Evolutionary conservation across 2,329 filamentous ascomycete genomes (phyloP).

Genomic region (Ambrosiella cleistominuta): DNA sequence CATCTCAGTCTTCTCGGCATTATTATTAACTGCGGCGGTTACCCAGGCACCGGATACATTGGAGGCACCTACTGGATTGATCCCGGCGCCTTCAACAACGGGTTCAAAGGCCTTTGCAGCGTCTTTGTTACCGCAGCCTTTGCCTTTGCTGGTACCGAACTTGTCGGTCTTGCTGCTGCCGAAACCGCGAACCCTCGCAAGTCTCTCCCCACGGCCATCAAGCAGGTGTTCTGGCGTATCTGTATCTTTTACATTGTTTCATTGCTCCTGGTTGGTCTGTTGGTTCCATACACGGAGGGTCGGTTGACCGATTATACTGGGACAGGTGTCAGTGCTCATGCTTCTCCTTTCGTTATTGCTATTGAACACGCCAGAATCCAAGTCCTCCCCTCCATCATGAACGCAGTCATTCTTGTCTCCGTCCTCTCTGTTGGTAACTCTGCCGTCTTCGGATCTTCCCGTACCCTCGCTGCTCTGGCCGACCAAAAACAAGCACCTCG

Average conservation of each 20-base stretch:
- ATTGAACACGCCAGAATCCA: constrained; percentile 70
- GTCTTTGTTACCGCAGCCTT: constrained; percentile 65
- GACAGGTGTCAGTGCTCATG: constrained; percentile 45
- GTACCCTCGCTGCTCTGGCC: constrained; percentile 75
- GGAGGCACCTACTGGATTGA: constrained; percentile 59
- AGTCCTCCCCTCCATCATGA: constrained; percentile 75
- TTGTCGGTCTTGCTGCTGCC: constrained; percentile 59
- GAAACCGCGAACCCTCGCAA: constrained; percentile 67
- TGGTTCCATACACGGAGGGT: constrained; percentile 51
- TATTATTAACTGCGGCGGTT: constrained; percentile 69
- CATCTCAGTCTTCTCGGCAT: constrained; percentile 56
- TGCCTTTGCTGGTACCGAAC: constrained; percentile 57
- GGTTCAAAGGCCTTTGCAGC: constrained; percentile 67
- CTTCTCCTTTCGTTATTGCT: constrained; percentile 86
- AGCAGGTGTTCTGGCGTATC: constrained; percentile 93
- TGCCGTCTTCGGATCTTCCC: constrained; percentile 76
- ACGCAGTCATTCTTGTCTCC: constrained; percentile 81
- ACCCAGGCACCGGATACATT: constrained; percentile 56
- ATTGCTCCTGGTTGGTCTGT: constrained; percentile 60
- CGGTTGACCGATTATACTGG: constrained; percentile 21
- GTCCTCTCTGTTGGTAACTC: constrained; percentile 86
- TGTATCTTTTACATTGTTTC: constrained; percentile 77
- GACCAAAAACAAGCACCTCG: constrained; percentile 71
- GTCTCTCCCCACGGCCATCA: constrained; percentile 69
- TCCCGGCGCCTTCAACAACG: constrained; percentile 71